A percentile compares a stretch with the other conserved stretches of the same genome.
Evolutionary conservation across 192 early-diverging fungal genomes (phyloP).

Genomic region (Tieghemiomyces parasiticus): DNA sequence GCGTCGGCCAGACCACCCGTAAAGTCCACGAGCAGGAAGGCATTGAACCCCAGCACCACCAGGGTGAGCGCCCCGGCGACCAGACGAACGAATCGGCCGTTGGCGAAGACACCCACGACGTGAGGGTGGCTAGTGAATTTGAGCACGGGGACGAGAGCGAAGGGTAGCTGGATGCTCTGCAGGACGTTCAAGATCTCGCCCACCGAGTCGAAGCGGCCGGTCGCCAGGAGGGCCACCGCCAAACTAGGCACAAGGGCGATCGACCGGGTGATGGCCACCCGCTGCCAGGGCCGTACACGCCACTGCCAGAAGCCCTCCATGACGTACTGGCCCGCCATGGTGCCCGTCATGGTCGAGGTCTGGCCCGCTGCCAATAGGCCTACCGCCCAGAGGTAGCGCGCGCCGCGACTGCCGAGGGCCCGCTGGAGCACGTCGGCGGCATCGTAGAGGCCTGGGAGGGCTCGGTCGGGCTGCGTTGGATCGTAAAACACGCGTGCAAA

Average conservation of each 20-base stretch:
- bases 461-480: constrained; percentile 15
- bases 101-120: constrained; percentile 26
- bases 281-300: constrained; percentile 41
- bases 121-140: constrained; percentile 34
- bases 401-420: constrained; percentile 39
- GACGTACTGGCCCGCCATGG: constrained; percentile 79
- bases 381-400: constrained; percentile 63
- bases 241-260: constrained; percentile 48
- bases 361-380: constrained; percentile 72
- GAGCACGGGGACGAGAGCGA: constrained; percentile 43
- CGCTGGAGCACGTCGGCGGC: constrained; percentile 36
- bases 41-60: constrained; percentile 9
- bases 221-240: constrained; percentile 41
- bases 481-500: constrained; percentile 34
- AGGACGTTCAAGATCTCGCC: constrained; percentile 54
- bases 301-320: constrained; percentile 70
- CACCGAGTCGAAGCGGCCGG: constrained; percentile 39
- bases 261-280: constrained; percentile 39
- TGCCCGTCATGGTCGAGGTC: constrained; percentile 76
- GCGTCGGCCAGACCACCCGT: neutral
- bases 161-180: constrained; percentile 49
- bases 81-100: neutral
- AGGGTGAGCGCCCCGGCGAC: neutral
- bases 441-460: constrained; percentile 42
- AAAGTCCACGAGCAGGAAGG: constrained; percentile 9